Evolutionary conservation across 345 rosid genomes (phyloP), one percentile per base, ranked within the genome.

Genomic region (Lepidium aucheri): DNA sequence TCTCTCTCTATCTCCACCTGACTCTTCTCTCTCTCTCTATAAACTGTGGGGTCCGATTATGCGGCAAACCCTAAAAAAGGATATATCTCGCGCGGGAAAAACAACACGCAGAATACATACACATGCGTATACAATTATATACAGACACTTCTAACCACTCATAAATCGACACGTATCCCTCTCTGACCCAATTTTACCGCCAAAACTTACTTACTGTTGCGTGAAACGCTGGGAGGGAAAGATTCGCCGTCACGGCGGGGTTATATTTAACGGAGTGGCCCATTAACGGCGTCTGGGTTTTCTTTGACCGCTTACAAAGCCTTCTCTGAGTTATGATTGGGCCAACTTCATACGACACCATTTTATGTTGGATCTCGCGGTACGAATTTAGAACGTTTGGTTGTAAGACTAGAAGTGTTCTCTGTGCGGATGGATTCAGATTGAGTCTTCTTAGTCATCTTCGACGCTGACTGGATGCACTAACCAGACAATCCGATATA

Each of bases 11-110:
- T 54, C 75, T 45, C 38, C 63, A 61, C 68, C 74, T 24, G 69
- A 35, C 17, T 49, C 60, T 30, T 67, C 38, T 20, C 50, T 67
- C 22, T 36, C 57, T 67, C 56, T 67, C 69, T 74, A 47, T 46
- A 60, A 34, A 54, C 54, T 53, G 32, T 28, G 40, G 59, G 68
- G 35, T 32, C 42, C 38, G 42, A 64, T 43, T 44, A n/a, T 65
- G 76, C 67, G 59, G 64, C 57, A 70, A 76, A 65, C 79, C 79
- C 79, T 76, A 76, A 53, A 60, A 49, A 66, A 14, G 39, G 34
- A 40, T 63, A 64, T 64, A 71, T 50, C 68, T 65, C 68, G 79
- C 79, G 79, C 79, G 79, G 79, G 79, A 76, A 76, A 75, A 76
- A 58, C 72, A 70, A 28, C 72, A 76, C 62, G 17, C 6, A 39